Conservation (phyloP, 1,139 yeast species). For the Hyphopichia wangnamkhiaoensis region DNA sequence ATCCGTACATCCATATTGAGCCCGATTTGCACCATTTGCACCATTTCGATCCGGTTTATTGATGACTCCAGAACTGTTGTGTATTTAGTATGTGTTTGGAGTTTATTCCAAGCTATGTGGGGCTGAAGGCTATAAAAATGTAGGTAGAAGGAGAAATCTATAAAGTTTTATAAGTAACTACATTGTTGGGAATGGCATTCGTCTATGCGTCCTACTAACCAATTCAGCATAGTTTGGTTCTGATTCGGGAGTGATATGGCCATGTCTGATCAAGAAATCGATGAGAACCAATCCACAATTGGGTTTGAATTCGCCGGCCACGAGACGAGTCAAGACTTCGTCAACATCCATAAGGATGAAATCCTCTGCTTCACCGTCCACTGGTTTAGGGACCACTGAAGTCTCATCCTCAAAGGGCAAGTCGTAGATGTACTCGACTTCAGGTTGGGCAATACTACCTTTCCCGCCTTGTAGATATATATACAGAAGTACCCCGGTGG, state of each 20-base stretch:
- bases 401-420: constrained; percentile 52
- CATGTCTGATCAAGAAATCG: constrained; percentile 85
- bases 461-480: constrained; percentile 47
- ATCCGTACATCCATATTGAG: no score
- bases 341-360: constrained; percentile 63
- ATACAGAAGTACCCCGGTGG: constrained; percentile 74
- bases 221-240: constrained; percentile 68
- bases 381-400: constrained; percentile 62
- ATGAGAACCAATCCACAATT: constrained; percentile 80
- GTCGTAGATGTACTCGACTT: constrained; percentile 80
- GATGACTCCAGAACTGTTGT: no score
- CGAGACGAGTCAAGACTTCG: constrained; percentile 52
- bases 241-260: constrained; percentile 57
- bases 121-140: no score
- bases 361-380: constrained; percentile 83
- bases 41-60: no score
- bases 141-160: no score
- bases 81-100: no score
- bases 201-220: constrained; percentile 61
- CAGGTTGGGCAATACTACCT: constrained; percentile 75
- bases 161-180: constrained; percentile 8
- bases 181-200: constrained; percentile 65
- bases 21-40: no score
- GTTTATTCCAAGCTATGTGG: no score
- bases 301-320: constrained; percentile 72